These are phyloP conservation scores for Nicotiana knightiana DNA, from an alignment of 257 asterid species.

Conservation along the genomic window DNA sequence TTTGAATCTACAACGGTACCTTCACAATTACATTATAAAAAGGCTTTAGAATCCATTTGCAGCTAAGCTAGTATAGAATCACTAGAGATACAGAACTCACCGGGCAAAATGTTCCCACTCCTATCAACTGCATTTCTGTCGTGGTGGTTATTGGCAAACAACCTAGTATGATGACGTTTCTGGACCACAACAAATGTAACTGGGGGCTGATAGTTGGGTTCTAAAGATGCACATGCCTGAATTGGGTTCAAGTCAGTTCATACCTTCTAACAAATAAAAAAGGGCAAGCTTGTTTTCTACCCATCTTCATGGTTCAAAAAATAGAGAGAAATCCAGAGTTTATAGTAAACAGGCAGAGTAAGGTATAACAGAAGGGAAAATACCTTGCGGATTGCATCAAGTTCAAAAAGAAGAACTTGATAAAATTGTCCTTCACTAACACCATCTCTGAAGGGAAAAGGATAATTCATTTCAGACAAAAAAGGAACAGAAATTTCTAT, in stretches of 20 bases:
- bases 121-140: constrained; percentile 60
- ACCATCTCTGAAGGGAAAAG: constrained; percentile 63
- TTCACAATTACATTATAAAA: constrained; percentile 16
- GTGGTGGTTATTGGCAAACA: constrained; percentile 72
- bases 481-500: not conserved
- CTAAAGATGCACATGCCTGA: constrained; percentile 94
- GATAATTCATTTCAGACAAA: not conserved
- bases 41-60: not conserved
- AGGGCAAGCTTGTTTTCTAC: not conserved
- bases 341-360: not conserved
- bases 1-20: constrained; percentile 95
- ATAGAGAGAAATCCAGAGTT: not conserved
- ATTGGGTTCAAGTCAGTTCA: not conserved
- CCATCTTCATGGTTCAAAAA: not conserved
- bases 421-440: constrained; percentile 98
- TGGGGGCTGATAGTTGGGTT: constrained; percentile 87
- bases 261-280: not conserved
- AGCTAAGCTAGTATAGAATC: not conserved
- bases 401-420: constrained; percentile 87
- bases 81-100: constrained; percentile 24
- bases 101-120: constrained; percentile 93
- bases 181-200: constrained; percentile 97
- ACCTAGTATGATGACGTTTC: constrained; percentile 89
- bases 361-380: not conserved
- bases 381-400: constrained; percentile 95